Evolutionary conservation across 495 filamentous ascomycete genomes (phyloP).

Genomic region (Aspergillus carlsbadensis): DNA sequence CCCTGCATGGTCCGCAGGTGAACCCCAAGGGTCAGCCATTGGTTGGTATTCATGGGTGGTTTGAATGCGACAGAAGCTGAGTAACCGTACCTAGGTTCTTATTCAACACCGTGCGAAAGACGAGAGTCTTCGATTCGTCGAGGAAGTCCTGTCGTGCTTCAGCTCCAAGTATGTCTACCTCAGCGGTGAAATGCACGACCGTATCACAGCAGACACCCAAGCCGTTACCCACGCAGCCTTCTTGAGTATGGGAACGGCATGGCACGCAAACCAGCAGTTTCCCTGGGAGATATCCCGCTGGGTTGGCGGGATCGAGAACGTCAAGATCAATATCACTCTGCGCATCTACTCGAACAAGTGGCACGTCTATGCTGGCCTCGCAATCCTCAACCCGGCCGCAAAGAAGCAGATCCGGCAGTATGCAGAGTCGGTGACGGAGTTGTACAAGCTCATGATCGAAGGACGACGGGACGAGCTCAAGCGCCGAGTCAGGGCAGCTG

Average conservation of each 20-base stretch:
- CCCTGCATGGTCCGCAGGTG: constrained; percentile 89
- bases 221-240: constrained; percentile 98
- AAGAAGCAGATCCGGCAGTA: constrained; percentile 93
- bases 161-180: constrained; percentile 81
- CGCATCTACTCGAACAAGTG: constrained; percentile 98
- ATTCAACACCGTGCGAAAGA: constrained; percentile 89
- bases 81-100: constrained; percentile 57
- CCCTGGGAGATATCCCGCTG: constrained; percentile 94
- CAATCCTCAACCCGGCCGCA: constrained; percentile 91
- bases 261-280: constrained; percentile 89
- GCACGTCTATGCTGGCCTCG: constrained; percentile 97
- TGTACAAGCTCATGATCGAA: constrained; percentile 94
- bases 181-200: constrained; percentile 83
- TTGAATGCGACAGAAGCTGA: neutral
- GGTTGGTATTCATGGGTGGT: constrained; percentile 41
- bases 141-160: constrained; percentile 77
- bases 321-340: constrained; percentile 96
- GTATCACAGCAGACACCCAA: constrained; percentile 96
- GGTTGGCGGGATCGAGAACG: constrained; percentile 95
- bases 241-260: constrained; percentile 94
- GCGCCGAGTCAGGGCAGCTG: constrained; percentile 72
- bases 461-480: constrained; percentile 79
- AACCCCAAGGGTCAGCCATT: constrained; percentile 85
- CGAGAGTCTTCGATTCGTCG: constrained; percentile 72
- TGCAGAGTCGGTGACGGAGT: constrained; percentile 84